Base-by-base conservation (phyloP, 1,284 basidiomycete species). In the Puccinia triticina region DNA sequence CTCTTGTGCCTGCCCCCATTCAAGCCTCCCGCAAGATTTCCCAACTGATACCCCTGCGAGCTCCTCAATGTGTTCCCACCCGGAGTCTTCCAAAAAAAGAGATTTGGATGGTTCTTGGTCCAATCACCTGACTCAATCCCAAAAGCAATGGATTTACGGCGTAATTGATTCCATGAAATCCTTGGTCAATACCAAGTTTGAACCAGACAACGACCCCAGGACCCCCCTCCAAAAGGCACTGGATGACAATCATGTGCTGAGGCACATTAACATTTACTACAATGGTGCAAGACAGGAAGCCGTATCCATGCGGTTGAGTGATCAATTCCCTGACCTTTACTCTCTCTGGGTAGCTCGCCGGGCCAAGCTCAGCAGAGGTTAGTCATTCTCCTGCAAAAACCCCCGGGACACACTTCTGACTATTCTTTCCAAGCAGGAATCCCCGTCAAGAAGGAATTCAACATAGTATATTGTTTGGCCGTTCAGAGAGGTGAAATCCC, bases 111-210 rank as follows among this genome's bases (percentile, higher is more conserved):
- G 26, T 57, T n/a, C 21, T 57, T n/a, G 10, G 23, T 1, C 23
- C 32, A 67, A 67, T 29, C 32, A 40, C n/a, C 40, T 43, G 11
- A 67, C 64, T 8, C 64, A 14, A 37, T 14, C 64, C 64, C 64
- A 67, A 16, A 14, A 67, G n/a, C 12, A 67, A 37, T 67, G 64
- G 64, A 11, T 67, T 18, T 14, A 67, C 34, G 32, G 64, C 18
- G 34, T 67, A 34, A 67, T 67, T 67, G 64, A 34, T 37, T 67
- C 34, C 64, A 67, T 67, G 64, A 67, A 67, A 37, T 21, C 12
- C 40, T 16, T 1, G 40, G 18, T 67, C 64, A 67, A 67, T n/a
- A 67, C 40, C 18, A 23, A 37, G 18, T 37, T 67, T 67, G 64
- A 37, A 37, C 64, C 64, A 23, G 64, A 21, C 34, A 23, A 67